Base-by-base conservation (phyloP, 2,329 filamentous ascomycete genomes). In the Neonectria ditissima region DNA sequence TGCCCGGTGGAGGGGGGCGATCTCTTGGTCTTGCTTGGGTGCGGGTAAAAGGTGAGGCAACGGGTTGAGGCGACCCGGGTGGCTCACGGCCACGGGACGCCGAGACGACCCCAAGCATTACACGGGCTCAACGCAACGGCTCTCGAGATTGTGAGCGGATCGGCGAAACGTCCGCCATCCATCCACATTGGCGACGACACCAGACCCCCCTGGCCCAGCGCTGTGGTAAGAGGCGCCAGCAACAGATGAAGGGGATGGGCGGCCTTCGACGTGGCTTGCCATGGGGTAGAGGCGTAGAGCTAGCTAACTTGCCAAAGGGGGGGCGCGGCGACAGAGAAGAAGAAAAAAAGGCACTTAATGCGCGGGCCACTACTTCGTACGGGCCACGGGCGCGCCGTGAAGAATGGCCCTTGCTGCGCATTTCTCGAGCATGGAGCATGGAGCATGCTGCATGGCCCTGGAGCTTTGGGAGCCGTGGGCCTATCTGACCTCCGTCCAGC, bases 101-200 rank as follows among this genome's bases (percentile, higher is more conserved):
- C 43, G 55, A 32, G 30, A 57, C 26, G 55, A 66, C 56, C 52
- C 55, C 59, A 54, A 63, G 60, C 55, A 62, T 16, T 32, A 68
- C 56, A 34, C 65, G 51, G 55, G 56, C 65, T 72, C 65, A 65
- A 60, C 59, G 44, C 52, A 68, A 71, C 59, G 63, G 57, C 62
- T 66, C 64, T 69, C 52, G 59, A 70, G 59, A 73, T 70, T 71
- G 65, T 67, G 55, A 60, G 63, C 66, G 67, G 72, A 75, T 74
- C 69, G 63, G 64, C 70, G 59, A 64, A 59, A 62, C 63, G 48
- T 65, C 61, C 69, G 61, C 37, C 65, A 57, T 26, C 24, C 24
- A 57, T 63, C 66, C 62, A 62, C 68, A 57, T 64, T 62, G 51
- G 55, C 67, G 62, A 59, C 54, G 43, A 30, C 66, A 69, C 65